These are phyloP conservation scores for maize (Zea mays) DNA, from an alignment of 176 grass and related monocot species.

Conservation along the genomic window DNA sequence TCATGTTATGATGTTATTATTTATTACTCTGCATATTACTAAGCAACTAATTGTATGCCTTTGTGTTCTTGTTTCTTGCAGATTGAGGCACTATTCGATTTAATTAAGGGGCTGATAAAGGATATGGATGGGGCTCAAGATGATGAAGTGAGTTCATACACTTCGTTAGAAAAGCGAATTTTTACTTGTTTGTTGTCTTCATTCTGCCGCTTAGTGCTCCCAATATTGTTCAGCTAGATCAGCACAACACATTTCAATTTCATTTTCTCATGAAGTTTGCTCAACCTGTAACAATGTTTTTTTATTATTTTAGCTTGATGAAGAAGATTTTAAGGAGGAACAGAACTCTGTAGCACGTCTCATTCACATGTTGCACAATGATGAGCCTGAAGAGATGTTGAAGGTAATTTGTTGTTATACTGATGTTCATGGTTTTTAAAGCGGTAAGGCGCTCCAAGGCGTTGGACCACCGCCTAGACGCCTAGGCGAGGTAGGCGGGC, in stretches of 20 bases:
- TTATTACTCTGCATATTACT: not conserved
- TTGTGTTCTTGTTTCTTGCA: slow-evolving; percentile 43
- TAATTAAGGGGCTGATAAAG: slow-evolving; percentile 95
- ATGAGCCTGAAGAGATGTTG: slow-evolving; percentile 96
- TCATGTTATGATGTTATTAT: slow-evolving; percentile 25
- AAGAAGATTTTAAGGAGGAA: slow-evolving; percentile 99
- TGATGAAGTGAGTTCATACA: slow-evolving; percentile 65
- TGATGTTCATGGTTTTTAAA: no score
- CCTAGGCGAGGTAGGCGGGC: no score
- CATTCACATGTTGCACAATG: slow-evolving; percentile 95
- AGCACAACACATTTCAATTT: not conserved
- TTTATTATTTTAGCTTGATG: slow-evolving; percentile 67
- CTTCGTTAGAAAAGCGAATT: slow-evolving; percentile 22
- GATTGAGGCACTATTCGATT: slow-evolving; percentile 90
- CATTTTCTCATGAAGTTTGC: slow-evolving; percentile 24
- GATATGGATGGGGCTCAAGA: slow-evolving; percentile 83
- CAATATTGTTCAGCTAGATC: slow-evolving; percentile 15
- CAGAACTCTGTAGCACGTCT: slow-evolving; percentile 96
- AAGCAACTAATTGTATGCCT: slow-evolving; percentile 16
- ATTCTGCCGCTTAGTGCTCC: slow-evolving; percentile 7
- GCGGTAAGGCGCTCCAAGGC: no score
- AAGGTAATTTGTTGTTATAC: slow-evolving; percentile 65
- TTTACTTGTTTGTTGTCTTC: not conserved
- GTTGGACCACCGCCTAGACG: no score
- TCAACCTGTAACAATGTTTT: slow-evolving; percentile 10